Conservation (phyloP, 805 yeast genomes). For the Debaryomyces tyrocola region DNA sequence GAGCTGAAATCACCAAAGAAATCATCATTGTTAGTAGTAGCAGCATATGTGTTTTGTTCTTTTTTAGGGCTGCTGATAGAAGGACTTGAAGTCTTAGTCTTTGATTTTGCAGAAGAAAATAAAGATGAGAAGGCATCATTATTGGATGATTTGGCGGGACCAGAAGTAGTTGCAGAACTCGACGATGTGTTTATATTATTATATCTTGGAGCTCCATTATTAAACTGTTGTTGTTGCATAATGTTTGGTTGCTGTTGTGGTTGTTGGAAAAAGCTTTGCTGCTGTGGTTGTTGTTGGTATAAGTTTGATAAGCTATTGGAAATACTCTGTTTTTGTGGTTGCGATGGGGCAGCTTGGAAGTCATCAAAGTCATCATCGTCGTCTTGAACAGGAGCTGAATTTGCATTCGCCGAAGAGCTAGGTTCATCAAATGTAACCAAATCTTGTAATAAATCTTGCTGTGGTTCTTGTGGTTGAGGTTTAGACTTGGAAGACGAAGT, state of each 20-base stretch:
- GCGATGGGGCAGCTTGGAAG: constrained; percentile 66
- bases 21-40: constrained; percentile 18
- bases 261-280: constrained; percentile 5
- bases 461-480: constrained; percentile 28
- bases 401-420: constrained; percentile 18
- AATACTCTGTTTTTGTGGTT: constrained; percentile 13
- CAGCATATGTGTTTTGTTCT: neutral
- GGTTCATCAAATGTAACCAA: constrained; percentile 44
- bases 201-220: constrained; percentile 12
- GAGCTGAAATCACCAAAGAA: constrained; percentile 34
- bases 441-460: constrained; percentile 51
- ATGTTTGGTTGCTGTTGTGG: neutral
- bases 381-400: constrained; percentile 11
- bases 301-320: constrained; percentile 16
- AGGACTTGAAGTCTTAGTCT: constrained; percentile 20
- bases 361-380: constrained; percentile 77
- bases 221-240: constrained; percentile 7
- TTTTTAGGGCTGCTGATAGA: neutral
- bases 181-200: constrained; percentile 11
- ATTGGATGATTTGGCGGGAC: constrained; percentile 39
- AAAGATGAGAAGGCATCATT: constrained; percentile 74
- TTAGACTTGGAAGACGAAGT: constrained; percentile 20
- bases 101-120: constrained; percentile 63
- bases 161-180: constrained; percentile 40
- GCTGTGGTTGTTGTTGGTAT: constrained; percentile 21